A percentile compares a stretch with the other conserved stretches of the same genome.
Conservation (phyloP, 2,329 filamentous ascomycete genomes). For the Neonectria faginata region DNA sequence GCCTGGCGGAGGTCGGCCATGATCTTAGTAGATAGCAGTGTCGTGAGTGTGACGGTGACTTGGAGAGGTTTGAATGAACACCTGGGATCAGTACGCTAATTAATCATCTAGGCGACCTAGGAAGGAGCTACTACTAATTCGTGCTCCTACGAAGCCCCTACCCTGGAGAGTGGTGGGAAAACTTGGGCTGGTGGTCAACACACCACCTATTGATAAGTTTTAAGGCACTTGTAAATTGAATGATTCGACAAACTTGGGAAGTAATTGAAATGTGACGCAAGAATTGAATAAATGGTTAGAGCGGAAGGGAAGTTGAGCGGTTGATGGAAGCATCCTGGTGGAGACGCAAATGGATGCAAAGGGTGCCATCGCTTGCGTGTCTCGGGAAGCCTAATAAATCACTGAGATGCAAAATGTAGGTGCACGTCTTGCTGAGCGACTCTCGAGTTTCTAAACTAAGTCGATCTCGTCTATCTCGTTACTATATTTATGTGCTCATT, state of each 20-base stretch:
- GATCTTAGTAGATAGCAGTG: not conserved
- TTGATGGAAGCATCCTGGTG: not conserved
- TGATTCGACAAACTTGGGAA: not conserved
- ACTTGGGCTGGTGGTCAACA: too few species aligned
- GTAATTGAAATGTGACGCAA: not conserved
- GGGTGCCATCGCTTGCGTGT: too few species aligned
- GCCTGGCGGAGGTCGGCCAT: slow-evolving; percentile 49
- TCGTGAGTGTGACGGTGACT: not conserved
- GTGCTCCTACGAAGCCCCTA: not conserved
- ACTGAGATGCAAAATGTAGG: not conserved
- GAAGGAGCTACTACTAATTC: too few species aligned
- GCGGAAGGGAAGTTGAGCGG: not conserved
- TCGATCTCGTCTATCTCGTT: too few species aligned
- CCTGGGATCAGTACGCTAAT: too few species aligned
- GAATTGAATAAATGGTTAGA: not conserved
- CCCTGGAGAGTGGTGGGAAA: not conserved
- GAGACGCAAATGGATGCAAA: not conserved
- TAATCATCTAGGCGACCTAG: too few species aligned
- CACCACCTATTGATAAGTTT: not conserved
- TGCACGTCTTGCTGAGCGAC: not conserved
- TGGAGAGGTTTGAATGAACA: not conserved
- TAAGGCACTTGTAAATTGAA: not conserved
- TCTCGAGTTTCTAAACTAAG: not conserved
- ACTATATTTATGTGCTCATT: not conserved
- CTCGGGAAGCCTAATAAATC: not conserved